These are phyloP conservation scores for Allium cepa DNA, from an alignment of 106 monocot genomes.

Conservation along the genomic window DNA sequence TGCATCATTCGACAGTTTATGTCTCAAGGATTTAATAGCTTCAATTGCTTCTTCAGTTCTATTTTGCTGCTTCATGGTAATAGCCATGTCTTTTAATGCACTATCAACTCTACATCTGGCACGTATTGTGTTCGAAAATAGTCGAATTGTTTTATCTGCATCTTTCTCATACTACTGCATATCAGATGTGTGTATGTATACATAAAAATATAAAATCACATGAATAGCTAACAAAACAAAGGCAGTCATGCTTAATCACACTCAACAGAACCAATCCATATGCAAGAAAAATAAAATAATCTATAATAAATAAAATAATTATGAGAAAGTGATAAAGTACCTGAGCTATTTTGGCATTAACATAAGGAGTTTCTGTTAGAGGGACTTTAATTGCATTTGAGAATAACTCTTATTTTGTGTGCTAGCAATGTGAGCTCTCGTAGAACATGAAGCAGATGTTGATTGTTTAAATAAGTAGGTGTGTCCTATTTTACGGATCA, in stretches of 20 bases:
- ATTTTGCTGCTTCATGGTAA: constrained; percentile 97
- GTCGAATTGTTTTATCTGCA: constrained; percentile 65
- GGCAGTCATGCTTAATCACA: too few species aligned
- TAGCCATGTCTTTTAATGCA: constrained; percentile 95
- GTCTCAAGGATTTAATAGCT: constrained; percentile 76
- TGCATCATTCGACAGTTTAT: too few species aligned
- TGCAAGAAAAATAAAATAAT: too few species aligned
- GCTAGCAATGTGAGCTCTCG: constrained; percentile 36
- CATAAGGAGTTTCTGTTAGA: constrained; percentile 84
- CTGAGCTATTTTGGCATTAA: constrained; percentile 82
- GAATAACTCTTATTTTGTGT: constrained; percentile 19
- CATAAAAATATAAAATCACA: too few species aligned
- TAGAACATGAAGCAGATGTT: constrained; percentile 58
- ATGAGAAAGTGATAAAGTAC: not conserved
- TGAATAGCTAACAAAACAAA: too few species aligned
- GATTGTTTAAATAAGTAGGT: not conserved
- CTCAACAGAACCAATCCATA: not conserved
- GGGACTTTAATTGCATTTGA: constrained; percentile 75
- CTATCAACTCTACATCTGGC: constrained; percentile 83
- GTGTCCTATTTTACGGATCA: constrained; percentile 13
- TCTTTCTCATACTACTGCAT: constrained; percentile 83
- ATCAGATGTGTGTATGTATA: too few species aligned
- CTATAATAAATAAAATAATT: not conserved
- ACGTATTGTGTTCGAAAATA: constrained; percentile 87
- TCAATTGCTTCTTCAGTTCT: constrained; percentile 92